phyloP scores from a whole-genome alignment of 495 filamentous ascomycete genomes.

The Podospora australis region DNA sequence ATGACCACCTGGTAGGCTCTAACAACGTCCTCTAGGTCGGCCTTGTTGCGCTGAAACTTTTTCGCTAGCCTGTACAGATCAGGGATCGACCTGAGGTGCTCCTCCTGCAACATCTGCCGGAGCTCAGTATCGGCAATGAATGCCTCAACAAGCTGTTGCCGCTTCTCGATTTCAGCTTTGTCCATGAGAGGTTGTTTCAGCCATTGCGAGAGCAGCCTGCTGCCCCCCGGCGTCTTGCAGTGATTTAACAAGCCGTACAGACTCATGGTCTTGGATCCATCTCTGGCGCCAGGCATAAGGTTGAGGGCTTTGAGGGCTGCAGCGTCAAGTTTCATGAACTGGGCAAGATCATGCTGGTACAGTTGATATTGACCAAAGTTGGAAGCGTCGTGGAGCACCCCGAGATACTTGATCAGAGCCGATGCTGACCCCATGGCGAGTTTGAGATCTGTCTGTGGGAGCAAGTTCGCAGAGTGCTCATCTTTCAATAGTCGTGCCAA shows the following conservation, averaged over 20 bases:
- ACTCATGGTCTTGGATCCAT: conserved; percentile 97
- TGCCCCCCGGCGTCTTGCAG: conserved; percentile 93
- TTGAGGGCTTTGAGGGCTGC: conserved; percentile 91
- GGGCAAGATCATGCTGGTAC: conserved; percentile 93
- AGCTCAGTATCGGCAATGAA: conserved; percentile 92
- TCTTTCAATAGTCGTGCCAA: conserved; percentile 78
- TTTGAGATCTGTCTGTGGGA: conserved; percentile 92
- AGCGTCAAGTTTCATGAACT: conserved; percentile 98
- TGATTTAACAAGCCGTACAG: conserved; percentile 91
- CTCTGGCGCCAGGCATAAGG: conserved; percentile 90
- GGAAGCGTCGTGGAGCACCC: conserved; percentile 77
- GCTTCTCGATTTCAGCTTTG: conserved; percentile 77
- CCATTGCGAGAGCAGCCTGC: conserved; percentile 89
- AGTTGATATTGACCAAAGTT: conserved; percentile 97
- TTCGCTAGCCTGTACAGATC: conserved; percentile 92
- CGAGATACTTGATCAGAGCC: conserved; percentile 92
- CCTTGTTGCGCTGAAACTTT: conserved; percentile 84
- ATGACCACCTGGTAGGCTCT: conserved; percentile 91
- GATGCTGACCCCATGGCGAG: conserved; percentile 94
- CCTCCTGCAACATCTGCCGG: conserved; percentile 95
- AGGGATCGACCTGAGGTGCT: conserved; percentile 87
- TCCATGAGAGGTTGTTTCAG: conserved; percentile 97
- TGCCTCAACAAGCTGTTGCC: conserved; percentile 91
- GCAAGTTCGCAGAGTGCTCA: conserved; percentile 65
- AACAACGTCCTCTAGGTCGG: conserved; percentile 92